Base-by-base conservation (phyloP, 169 alveolate genomes). In the Cryptosporidium tyzzeri region DNA sequence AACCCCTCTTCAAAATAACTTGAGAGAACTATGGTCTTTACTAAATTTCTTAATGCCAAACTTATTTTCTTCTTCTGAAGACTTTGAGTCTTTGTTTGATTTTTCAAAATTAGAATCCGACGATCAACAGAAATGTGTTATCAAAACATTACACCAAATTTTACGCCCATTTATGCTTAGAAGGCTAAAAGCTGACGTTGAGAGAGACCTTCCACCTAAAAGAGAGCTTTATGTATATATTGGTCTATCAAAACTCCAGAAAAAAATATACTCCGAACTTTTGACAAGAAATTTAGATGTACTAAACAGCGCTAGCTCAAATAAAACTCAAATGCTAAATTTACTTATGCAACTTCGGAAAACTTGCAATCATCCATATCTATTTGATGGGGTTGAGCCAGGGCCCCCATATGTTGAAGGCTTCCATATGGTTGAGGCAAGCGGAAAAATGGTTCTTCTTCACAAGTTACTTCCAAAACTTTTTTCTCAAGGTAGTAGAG, bases 1-100 rank as follows among this genome's bases (percentile, higher is more conserved):
- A 44, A 96, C 98, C 1, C 98, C 98, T 35, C 91, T 96, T 12
- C 94, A 96, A 91, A 96, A 96, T 84, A 95, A 95, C 85, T 86
- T 96, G 31, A 97, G 94, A 71, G 98, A 96, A 85, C 91, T 96
- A 35, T 96, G 98, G 97, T 91, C 96, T 68, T 85, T 96, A 61
- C 85, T 96, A 14, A 96, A 96, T 84, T 96, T 94, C 70, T 74
- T 96, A 68, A 89, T 96, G 87, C 98, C 98, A 31, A 95, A 94
- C 71, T 74, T 96, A 50, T 96, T 96, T 92, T 87, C 93, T 80
- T 93, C 96, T 33, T 80, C 95, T 18, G 96, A 94, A 48, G 97
- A 95, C 65, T 95, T 96, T 85, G 97, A 95, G 59, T 95, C 95
- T 69, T 94, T 96, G 95, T 95, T 95, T 84, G 95, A 93, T 51